Evolutionary conservation across 2,329 filamentous ascomycete genomes (phyloP).

Genomic region (Aureobasidium zeae): DNA sequence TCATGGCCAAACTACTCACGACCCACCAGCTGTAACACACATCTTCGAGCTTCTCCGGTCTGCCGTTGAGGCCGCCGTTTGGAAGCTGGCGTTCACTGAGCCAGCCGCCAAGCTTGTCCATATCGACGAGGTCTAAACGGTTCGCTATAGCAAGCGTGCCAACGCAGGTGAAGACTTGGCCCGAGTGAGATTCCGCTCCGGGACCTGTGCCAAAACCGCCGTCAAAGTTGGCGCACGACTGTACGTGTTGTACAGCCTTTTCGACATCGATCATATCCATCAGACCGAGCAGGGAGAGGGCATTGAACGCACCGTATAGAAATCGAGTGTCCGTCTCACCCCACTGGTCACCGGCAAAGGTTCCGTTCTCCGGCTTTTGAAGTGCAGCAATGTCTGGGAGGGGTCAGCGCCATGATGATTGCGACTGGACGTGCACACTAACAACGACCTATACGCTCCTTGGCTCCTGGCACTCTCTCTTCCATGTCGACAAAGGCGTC

Average conservation of each 20-base stretch:
- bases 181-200: conserved; percentile 87
- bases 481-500: conserved; percentile 82
- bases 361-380: conserved; percentile 72
- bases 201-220: conserved; percentile 86
- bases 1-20: conserved; percentile 80
- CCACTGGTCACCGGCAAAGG: conserved; percentile 91
- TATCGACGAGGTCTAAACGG: conserved; percentile 69
- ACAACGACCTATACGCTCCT: conserved; percentile 70
- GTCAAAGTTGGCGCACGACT: conserved; percentile 83
- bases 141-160: conserved; percentile 77
- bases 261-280: conserved; percentile 66
- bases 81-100: conserved; percentile 85
- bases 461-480: conserved; percentile 54
- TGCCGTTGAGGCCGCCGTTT: conserved; percentile 81
- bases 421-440: conserved; percentile 29
- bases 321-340: conserved; percentile 94
- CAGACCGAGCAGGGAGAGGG: conserved; percentile 71
- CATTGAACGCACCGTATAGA: conserved; percentile 81
- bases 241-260: conserved; percentile 70
- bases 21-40: conserved; percentile 99
- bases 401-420: not conserved
- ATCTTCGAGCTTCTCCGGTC: conserved; percentile 91
- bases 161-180: conserved; percentile 91
- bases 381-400: conserved; percentile 63
- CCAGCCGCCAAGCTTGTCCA: conserved; percentile 75